Conservation (phyloP, 2,329 filamentous ascomycete genomes). For the Aspergillus fructus region DNA sequence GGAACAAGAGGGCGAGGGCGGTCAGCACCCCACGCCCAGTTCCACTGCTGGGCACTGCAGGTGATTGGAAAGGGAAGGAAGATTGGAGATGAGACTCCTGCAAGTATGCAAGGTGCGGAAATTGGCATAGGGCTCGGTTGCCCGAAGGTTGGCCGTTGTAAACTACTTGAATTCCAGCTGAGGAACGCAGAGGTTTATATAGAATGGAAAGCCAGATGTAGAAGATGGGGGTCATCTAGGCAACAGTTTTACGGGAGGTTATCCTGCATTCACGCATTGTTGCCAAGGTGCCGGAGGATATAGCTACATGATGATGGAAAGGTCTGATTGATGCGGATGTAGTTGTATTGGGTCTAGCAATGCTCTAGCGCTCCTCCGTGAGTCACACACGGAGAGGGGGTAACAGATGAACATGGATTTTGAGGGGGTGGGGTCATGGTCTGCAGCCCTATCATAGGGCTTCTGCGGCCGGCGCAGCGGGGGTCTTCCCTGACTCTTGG, state of each 20-base stretch:
- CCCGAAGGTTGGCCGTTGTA: not conserved
- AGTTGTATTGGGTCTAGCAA: conserved; percentile 2
- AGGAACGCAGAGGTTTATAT: conserved; percentile 1
- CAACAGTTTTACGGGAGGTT: conserved; percentile 7
- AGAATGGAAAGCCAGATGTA: not conserved
- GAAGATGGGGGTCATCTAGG: conserved; percentile 4
- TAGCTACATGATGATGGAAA: conserved; percentile 4
- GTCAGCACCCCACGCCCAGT: conserved; percentile 1
- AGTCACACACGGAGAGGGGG: not conserved
- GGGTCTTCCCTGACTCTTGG: conserved; percentile 12
- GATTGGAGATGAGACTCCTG: not conserved
- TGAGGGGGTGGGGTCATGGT: not conserved
- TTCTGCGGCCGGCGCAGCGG: conserved; percentile 32
- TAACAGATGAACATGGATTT: conserved; percentile 1
- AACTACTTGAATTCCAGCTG: not conserved
- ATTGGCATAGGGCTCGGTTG: not conserved
- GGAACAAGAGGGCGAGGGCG: not conserved
- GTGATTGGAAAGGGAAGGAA: not conserved
- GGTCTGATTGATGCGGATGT: conserved; percentile 6
- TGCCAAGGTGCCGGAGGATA: conserved; percentile 11
- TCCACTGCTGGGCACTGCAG: not conserved
- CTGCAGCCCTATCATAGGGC: conserved; percentile 20
- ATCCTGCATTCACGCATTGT: not conserved
- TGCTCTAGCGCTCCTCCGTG: not conserved
- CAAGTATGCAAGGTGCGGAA: not conserved